These are phyloP conservation scores for Actinidia chinensis DNA, from an alignment of 179 eudicot species.

Conservation along the genomic window DNA sequence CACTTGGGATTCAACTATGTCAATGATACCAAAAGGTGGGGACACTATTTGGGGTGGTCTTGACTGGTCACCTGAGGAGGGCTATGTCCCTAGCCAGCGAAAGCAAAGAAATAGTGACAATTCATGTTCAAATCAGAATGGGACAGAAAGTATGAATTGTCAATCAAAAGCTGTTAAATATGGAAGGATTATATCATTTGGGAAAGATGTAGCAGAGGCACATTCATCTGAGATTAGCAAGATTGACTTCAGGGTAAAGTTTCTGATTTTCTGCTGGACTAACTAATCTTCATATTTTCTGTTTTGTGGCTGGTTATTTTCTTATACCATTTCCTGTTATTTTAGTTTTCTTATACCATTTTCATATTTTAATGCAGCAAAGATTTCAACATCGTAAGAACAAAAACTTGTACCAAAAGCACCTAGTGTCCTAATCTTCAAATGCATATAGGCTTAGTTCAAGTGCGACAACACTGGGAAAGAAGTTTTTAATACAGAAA, in stretches of 20 bases:
- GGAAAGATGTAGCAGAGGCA: conserved; percentile 66
- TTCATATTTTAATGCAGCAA: not conserved
- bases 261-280: not conserved
- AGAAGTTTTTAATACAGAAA: not conserved
- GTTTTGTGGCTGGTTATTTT: not conserved
- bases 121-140: conserved; percentile 24
- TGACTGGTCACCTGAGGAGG: conserved; percentile 97
- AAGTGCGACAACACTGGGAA: not conserved
- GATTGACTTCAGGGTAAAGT: conserved; percentile 79
- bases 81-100: conserved; percentile 45
- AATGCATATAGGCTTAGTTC: not conserved
- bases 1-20: conserved; percentile 99
- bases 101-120: conserved; percentile 42
- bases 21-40: conserved; percentile 97
- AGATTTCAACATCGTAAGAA: not conserved
- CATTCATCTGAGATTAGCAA: conserved; percentile 60
- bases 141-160: conserved; percentile 28
- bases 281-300: not conserved
- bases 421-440: conserved; percentile 4
- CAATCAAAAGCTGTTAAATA: conserved; percentile 44
- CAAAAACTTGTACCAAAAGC: not conserved
- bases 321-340: not conserved
- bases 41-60: conserved; percentile 95
- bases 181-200: conserved; percentile 91
- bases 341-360: not conserved